Percentiles rank a stretch among this genome's conserved stretches.
Conservation (phyloP, 495 filamentous ascomycete species). For the Xylaria nigripes region DNA sequence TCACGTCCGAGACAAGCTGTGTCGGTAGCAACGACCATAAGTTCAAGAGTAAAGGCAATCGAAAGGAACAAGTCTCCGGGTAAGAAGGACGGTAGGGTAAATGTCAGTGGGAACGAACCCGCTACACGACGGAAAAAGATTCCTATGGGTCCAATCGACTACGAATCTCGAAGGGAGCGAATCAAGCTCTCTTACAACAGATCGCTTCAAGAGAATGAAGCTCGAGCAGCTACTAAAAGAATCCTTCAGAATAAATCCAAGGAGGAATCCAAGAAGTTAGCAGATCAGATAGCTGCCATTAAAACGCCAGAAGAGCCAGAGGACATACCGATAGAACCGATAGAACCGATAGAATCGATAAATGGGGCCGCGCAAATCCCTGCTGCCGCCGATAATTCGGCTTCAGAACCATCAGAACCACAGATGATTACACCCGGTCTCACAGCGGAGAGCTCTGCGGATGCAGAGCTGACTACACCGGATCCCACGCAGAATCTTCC, state of each 20-base stretch:
- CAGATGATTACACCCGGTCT: constrained; percentile 25
- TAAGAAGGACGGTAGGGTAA: constrained; percentile 32
- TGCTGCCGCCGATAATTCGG: constrained; percentile 7
- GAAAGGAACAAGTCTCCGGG: constrained; percentile 32
- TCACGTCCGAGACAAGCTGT: constrained; percentile 75
- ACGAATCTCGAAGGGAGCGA: constrained; percentile 63
- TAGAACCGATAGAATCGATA: constrained; percentile 10
- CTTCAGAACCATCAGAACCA: constrained; percentile 18
- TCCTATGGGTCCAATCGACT: constrained; percentile 62
- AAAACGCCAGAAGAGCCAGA: constrained; percentile 7
- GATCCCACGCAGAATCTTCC: too few relatives aligned
- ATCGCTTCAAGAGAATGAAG: constrained; percentile 61
- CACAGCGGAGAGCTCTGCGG: constrained; percentile 11
- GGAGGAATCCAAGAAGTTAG: constrained; percentile 34
- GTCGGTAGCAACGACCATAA: constrained; percentile 58
- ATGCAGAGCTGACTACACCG: constrained; percentile 1
- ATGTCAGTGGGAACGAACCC: constrained; percentile 27
- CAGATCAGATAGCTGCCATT: constrained; percentile 7
- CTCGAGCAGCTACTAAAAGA: constrained; percentile 42
- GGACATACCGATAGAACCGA: constrained; percentile 8
- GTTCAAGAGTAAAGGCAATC: constrained; percentile 51
- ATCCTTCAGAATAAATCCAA: constrained; percentile 36
- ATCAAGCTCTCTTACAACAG: constrained; percentile 77
- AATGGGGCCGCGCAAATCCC: constrained; percentile 5
- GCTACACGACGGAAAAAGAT: constrained; percentile 37